A percentile compares a stretch with the other conserved stretches of the same genome.
Evolutionary conservation across 2,329 filamentous ascomycete species (phyloP).

Genomic region (Fusarium brevicatenulatum): DNA sequence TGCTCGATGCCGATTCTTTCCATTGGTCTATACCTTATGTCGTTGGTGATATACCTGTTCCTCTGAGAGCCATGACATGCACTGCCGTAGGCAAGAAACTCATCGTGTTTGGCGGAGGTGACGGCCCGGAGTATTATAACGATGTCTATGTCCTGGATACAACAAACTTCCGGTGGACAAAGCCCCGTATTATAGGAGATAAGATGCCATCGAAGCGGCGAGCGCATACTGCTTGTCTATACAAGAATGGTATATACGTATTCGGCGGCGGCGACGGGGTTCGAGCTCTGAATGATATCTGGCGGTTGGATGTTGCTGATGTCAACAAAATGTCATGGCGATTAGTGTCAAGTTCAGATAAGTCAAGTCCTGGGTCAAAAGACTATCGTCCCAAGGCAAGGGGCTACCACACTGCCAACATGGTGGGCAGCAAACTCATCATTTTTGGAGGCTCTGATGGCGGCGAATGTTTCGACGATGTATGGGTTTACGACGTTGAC

Average conservation of each 20-base stretch:
- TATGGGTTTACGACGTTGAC: conserved; percentile 78
- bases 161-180: conserved; percentile 73
- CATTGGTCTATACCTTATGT: conserved; percentile 75
- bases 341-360: conserved; percentile 64
- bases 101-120: conserved; percentile 75
- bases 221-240: conserved; percentile 76
- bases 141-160: conserved; percentile 79
- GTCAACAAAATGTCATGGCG: conserved; percentile 75
- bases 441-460: conserved; percentile 77
- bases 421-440: conserved; percentile 77
- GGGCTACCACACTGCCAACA: conserved; percentile 78
- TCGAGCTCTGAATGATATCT: conserved; percentile 76
- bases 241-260: conserved; percentile 77
- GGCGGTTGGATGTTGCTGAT: conserved; percentile 76
- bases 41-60: conserved; percentile 71
- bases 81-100: conserved; percentile 77
- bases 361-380: conserved; percentile 44
- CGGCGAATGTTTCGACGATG: conserved; percentile 77
- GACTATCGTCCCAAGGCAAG: conserved; percentile 68
- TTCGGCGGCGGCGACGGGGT: conserved; percentile 77
- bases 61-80: conserved; percentile 76
- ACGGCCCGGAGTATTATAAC: conserved; percentile 77
- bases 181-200: conserved; percentile 68
- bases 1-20: conserved; percentile 75
- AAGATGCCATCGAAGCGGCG: conserved; percentile 68